A percentile compares a stretch with the other conserved stretches of the same genome.
phyloP scores from a whole-genome alignment of 805 yeast genomes.

The Hanseniaspora jakobsenii region DNA sequence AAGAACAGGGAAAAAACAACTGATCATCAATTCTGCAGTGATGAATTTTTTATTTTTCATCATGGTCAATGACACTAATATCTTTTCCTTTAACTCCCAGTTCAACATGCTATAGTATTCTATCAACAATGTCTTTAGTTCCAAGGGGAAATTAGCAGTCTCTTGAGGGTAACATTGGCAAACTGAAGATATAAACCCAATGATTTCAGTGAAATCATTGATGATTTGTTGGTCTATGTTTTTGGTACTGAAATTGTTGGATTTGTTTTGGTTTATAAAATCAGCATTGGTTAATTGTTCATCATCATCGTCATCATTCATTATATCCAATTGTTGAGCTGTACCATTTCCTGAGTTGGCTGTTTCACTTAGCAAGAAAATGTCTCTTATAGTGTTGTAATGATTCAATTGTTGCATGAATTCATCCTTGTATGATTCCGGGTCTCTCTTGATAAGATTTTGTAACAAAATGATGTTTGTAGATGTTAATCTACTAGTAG shows the following conservation, averaged over 20 bases:
- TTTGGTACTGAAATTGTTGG: constrained; percentile 14
- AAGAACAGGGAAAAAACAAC: constrained; percentile 77
- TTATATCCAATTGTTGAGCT: constrained; percentile 22
- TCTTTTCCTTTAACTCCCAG: constrained; percentile 81
- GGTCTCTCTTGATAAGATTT: constrained; percentile 86
- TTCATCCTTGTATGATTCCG: constrained; percentile 87
- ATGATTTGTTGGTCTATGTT: constrained; percentile 25
- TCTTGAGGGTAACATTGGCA: constrained; percentile 82
- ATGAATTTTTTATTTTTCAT: constrained; percentile 74
- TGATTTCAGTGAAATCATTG: constrained; percentile 59
- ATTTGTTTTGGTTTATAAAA: not conserved
- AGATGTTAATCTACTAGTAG: constrained; percentile 27
- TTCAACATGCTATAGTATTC: constrained; percentile 71
- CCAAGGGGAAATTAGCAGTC: constrained; percentile 73
- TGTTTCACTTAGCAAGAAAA: constrained; percentile 51
- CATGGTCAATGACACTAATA: constrained; percentile 80
- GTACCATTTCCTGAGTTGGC: constrained; percentile 9
- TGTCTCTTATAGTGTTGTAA: constrained; percentile 80
- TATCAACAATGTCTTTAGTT: constrained; percentile 52
- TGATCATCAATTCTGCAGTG: constrained; percentile 66
- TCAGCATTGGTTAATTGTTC: constrained; percentile 28
- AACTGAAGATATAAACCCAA: constrained; percentile 87
- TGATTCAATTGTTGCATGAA: constrained; percentile 86
- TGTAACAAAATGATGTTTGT: constrained; percentile 84
- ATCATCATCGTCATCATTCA: constrained; percentile 30